These are phyloP conservation scores for Sordariomycetes sp. DNA, from an alignment of 2,329 filamentous ascomycete genomes.

Conservation along the genomic window DNA sequence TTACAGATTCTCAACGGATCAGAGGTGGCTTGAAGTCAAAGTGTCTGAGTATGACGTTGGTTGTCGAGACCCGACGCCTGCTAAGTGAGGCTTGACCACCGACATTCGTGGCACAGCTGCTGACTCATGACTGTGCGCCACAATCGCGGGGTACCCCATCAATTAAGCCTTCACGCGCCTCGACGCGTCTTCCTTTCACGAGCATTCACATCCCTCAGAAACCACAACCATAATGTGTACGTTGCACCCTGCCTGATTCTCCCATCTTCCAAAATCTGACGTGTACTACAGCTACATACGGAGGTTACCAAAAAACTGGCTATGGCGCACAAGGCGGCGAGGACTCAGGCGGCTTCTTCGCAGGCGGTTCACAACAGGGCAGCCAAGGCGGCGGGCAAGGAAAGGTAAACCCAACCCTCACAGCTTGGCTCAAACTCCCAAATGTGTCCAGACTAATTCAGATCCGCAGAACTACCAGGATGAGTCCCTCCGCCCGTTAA, in stretches of 20 bases:
- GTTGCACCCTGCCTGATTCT: background rate
- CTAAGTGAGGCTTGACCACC: too few relatives aligned
- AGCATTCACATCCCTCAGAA: constrained; percentile 3
- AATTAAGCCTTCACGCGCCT: constrained; percentile 4
- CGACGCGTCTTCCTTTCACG: constrained; percentile 8
- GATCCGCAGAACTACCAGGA: constrained; percentile 52
- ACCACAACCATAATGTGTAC: constrained; percentile 23
- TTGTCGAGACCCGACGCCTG: too few relatives aligned
- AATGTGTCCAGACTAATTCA: background rate
- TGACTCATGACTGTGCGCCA: constrained; percentile 1
- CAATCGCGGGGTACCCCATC: constrained; percentile 7
- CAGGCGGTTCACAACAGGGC: constrained; percentile 47
- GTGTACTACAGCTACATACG: constrained; percentile 34
- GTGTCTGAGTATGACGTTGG: too few relatives aligned
- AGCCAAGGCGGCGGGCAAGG: constrained; percentile 37
- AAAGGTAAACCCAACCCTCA: constrained; percentile 25
- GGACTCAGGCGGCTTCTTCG: constrained; percentile 54
- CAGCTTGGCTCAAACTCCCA: background rate
- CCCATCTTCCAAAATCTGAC: constrained; percentile 6
- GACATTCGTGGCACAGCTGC: background rate
- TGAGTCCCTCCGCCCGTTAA: constrained; percentile 85
- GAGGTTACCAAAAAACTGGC: constrained; percentile 32
- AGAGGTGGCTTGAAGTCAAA: too few relatives aligned
- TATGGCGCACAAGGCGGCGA: constrained; percentile 49
- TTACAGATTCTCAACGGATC: too few relatives aligned